These are phyloP conservation scores for Chytridium lagenaria DNA, from an alignment of 371 early-diverging fungal species.

Conservation along the genomic window DNA sequence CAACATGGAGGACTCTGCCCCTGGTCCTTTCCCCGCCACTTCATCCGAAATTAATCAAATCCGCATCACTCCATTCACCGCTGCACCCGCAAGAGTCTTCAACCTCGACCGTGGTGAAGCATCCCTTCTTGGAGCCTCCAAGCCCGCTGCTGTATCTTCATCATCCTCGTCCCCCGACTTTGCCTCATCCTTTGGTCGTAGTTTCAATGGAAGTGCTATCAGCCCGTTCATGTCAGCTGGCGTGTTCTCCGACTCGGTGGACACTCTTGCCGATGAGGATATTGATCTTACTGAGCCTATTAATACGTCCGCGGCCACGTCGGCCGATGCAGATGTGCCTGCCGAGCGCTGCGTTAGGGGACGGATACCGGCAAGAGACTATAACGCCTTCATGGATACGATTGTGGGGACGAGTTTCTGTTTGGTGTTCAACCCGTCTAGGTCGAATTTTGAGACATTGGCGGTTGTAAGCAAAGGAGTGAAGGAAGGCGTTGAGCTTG, in stretches of 20 bases:
- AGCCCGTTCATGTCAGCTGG: slow-evolving; percentile 1
- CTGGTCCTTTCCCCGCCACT: slow-evolving; percentile 12
- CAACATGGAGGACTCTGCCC: slow-evolving; percentile 23
- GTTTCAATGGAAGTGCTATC: not conserved
- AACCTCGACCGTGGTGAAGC: not conserved
- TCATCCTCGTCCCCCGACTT: not conserved
- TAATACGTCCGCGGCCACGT: not conserved
- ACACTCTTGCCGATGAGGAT: not conserved
- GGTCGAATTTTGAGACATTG: slow-evolving; percentile 16
- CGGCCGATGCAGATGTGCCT: not conserved
- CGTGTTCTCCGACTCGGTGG: not conserved
- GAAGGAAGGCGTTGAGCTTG: not conserved
- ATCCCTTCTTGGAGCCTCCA: not conserved
- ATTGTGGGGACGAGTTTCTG: slow-evolving; percentile 11
- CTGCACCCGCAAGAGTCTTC: slow-evolving; percentile 18
- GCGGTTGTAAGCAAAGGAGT: slow-evolving; percentile 6
- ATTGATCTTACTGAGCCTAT: not conserved
- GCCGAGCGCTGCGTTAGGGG: slow-evolving; percentile 11
- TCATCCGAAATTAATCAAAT: slow-evolving; percentile 18
- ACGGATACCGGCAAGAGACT: not conserved
- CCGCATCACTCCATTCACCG: slow-evolving; percentile 16
- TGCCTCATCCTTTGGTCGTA: not conserved
- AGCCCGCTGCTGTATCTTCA: too few species aligned
- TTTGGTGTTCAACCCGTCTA: slow-evolving; percentile 2
- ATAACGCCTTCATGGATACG: slow-evolving; percentile 8